These are phyloP conservation scores for Cucurbita pepo DNA, from an alignment of 306 rosid genomes.

Conservation along the genomic window DNA sequence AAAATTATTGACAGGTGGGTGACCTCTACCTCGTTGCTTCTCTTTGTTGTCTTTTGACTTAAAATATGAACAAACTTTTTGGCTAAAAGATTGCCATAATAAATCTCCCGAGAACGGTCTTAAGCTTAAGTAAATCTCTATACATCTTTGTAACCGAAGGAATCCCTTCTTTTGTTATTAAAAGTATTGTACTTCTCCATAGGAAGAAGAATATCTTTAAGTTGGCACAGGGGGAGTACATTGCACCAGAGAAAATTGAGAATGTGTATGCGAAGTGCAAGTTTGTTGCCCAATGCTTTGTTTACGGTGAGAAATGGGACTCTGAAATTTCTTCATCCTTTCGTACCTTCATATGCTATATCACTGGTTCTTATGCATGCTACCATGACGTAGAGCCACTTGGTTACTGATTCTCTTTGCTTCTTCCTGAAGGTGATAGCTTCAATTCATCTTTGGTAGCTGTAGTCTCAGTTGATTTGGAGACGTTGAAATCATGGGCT, in stretches of 20 bases:
- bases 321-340: background rate
- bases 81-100: background rate
- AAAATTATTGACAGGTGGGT: conserved; percentile 99
- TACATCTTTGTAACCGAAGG: background rate
- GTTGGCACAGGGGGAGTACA: conserved; percentile 99
- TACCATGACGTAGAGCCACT: background rate
- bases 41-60: background rate
- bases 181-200: background rate
- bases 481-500: conserved; percentile 73
- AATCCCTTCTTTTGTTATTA: background rate
- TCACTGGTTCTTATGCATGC: background rate
- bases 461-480: conserved; percentile 66
- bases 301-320: conserved; percentile 48
- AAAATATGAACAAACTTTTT: background rate
- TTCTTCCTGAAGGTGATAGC: conserved; percentile 61
- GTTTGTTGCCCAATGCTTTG: conserved; percentile 73
- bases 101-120: background rate
- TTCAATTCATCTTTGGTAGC: conserved; percentile 75
- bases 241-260: conserved; percentile 98
- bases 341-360: background rate
- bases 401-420: conserved; percentile 13
- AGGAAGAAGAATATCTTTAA: conserved; percentile 98
- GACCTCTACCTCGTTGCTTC: conserved; percentile 6
- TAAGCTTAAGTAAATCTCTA: background rate
- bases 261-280: conserved; percentile 85